Evolutionary conservation across 2,329 filamentous ascomycete species (phyloP).

Genomic region (Daldinia sp.): DNA sequence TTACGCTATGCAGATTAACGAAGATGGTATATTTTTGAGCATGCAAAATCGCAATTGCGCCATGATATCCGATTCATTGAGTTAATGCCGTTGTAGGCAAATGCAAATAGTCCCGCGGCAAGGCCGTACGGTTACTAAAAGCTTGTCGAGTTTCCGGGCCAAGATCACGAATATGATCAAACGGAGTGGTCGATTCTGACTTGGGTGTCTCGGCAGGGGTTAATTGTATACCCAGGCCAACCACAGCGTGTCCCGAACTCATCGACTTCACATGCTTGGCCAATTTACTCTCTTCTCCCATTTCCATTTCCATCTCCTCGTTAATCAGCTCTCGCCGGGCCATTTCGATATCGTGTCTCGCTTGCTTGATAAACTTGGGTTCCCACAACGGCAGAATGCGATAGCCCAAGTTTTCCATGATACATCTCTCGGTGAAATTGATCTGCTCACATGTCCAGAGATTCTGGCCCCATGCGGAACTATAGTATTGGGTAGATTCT

Average conservation of each 20-base stretch:
- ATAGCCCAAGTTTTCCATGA: conserved; percentile 71
- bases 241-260: conserved; percentile 51
- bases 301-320: conserved; percentile 35
- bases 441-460: conserved; percentile 69
- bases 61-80: conserved; percentile 26
- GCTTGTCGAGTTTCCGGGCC: conserved; percentile 38
- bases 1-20: conserved; percentile 29
- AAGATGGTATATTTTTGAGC: conserved; percentile 16
- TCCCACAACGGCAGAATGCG: conserved; percentile 68
- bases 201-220: conserved; percentile 54
- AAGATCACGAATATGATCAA: conserved; percentile 33
- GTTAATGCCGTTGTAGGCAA: conserved; percentile 30
- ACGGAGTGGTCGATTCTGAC: conserved; percentile 40
- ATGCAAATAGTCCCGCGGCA: conserved; percentile 39
- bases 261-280: conserved; percentile 50
- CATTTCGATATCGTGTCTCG: conserved; percentile 70
- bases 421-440: conserved; percentile 68
- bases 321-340: conserved; percentile 54
- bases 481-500: conserved; percentile 62
- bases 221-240: conserved; percentile 52
- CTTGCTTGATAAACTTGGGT: conserved; percentile 63
- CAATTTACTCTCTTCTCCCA: conserved; percentile 32
- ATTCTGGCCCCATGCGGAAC: conserved; percentile 60
- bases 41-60: conserved; percentile 12
- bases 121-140: conserved; percentile 32